Base-by-base conservation (phyloP, 805 yeast species). In the Priceomyces medius region DNA sequence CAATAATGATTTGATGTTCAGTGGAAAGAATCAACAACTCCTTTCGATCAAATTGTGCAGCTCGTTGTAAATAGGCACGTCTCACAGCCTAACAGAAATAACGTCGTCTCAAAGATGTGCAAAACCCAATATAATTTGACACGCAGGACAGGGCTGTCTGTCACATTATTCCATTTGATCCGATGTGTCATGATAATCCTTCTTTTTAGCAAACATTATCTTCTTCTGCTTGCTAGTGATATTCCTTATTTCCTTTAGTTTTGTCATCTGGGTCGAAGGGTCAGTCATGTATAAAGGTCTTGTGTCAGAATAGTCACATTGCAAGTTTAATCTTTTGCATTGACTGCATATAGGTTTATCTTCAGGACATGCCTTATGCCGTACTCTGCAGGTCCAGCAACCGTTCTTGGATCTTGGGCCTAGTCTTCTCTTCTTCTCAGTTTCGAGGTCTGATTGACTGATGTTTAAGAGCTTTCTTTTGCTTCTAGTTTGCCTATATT, bases 361-460 rank as follows among this genome's bases (percentile, higher is more conserved):
- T 52, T 80, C 88, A 1, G 86, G 76, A 53, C 91, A 85, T 48
- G 82, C 78, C 57, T 85, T 85, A 48, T 86, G 81, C 29, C 93
- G 71, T 13, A 83, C 60, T 43, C 90, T 63, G 55, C 91, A 85
- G 4, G 87, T 85, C 91, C 91, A 85, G 54, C 93, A 85, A 0
- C 90, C 90, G 21, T 67, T 66, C 45, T 74, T 74, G 1, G 82
- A 77, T 37, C 83, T 53, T 2, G 56, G 55, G 2, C 53, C 55
- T 14, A 49, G 34, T 20, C 36, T 49, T 21, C 53, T 43, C 40
- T 49, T 55, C 37, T 51, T 50, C 17, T 50, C 53, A 5, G 41
- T 34, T n/a, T 20, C 34, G 13, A 33, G 23, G 10, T 20, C 42
- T n/a, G 37, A 37, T 16, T 29, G 33, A 9, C 18, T 24, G 6